A percentile compares a stretch with the other conserved stretches of the same genome.
Conservation (phyloP, 2,329 filamentous ascomycete genomes). For the Plenodomus lindquistii region DNA sequence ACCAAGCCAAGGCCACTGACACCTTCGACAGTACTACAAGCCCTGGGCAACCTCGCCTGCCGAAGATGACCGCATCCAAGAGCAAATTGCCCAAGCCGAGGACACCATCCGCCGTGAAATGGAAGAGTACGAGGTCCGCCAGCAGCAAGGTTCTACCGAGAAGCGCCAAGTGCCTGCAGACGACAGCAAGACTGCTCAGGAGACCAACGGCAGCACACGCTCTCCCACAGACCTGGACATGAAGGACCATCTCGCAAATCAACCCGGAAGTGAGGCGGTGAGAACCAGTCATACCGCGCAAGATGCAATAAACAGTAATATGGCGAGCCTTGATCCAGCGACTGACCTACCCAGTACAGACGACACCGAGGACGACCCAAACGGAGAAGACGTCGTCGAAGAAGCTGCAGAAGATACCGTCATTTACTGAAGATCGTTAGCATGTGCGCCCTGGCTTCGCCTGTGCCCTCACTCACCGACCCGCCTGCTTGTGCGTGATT, state of each 20-base stretch:
- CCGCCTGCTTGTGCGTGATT: neutral
- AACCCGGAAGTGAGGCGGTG: constrained; percentile 20
- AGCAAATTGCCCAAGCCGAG: constrained; percentile 70
- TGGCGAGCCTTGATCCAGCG: constrained; percentile 31
- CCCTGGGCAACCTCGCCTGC: constrained; percentile 74
- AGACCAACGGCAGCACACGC: constrained; percentile 28
- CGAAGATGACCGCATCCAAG: constrained; percentile 71
- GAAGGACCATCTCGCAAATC: constrained; percentile 28
- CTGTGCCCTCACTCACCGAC: neutral
- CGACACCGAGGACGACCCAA: constrained; percentile 63
- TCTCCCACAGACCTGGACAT: constrained; percentile 28
- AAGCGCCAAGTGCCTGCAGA: constrained; percentile 20
- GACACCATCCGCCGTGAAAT: constrained; percentile 66
- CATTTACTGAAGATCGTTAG: constrained; percentile 67
- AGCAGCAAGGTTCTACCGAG: constrained; percentile 34
- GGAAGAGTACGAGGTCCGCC: constrained; percentile 60
- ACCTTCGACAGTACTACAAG: constrained; percentile 70
- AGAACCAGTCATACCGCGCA: constrained; percentile 17
- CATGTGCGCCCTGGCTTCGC: constrained; percentile 1
- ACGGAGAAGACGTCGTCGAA: constrained; percentile 77
- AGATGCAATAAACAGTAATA: constrained; percentile 20
- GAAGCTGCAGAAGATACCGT: constrained; percentile 83
- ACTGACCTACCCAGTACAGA: constrained; percentile 47
- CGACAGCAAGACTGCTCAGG: constrained; percentile 27
- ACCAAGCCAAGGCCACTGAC: constrained; percentile 12